Base-by-base conservation (phyloP, 2,329 filamentous ascomycete genomes). In the Fusarium incarnatum region DNA sequence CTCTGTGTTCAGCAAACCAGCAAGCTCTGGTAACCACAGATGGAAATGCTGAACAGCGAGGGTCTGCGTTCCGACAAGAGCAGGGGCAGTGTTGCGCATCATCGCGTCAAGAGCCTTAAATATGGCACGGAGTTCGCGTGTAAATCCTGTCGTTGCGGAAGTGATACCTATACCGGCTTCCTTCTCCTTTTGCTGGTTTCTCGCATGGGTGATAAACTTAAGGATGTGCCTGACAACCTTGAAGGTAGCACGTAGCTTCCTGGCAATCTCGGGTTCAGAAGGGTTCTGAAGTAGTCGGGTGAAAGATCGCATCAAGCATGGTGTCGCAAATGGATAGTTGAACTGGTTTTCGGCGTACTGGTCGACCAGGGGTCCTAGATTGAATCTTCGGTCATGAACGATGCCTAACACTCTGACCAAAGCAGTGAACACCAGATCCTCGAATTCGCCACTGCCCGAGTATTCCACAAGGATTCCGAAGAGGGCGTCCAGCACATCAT, bases 41-140 rank as follows among this genome's bases (percentile, higher is more conserved):
- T 98, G 95, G 78, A 98, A 97, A 78, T 98, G 94, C 79, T 99
- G 96, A 15, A 98, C 94, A 4, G 97, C 90, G 52, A 99, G 84
- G 0, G 96, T 98, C 81, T 99, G 97, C 68, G 93, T 98, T 34
- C 96, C 96, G 16, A 98, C 92, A 25, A 98, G 83, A 20, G 94
- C 90, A 0, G 96, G 92, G 4, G 94, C 92, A 3, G 90, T 86
- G 78, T 94, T 97, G 64, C 91, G 89, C 93, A 99, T 98, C 81
- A 99, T 88, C 18, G 87, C 86, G 80, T 98, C 94, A 25, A 99
- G 85, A 2, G 93, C 92, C 77, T 94, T 94, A 83, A 98, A 98
- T 40, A 98, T 94, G 34, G 87, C 90, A 67, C 93, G 90, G 60
- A 98, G 82, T 73, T 98, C 93, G 65, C 93, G 88, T 48, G 91